Evolutionary conservation across 2,329 filamentous ascomycete species (phyloP), one percentile per base, ranked within the genome.

Genomic region (Paradendryphiella salina): DNA sequence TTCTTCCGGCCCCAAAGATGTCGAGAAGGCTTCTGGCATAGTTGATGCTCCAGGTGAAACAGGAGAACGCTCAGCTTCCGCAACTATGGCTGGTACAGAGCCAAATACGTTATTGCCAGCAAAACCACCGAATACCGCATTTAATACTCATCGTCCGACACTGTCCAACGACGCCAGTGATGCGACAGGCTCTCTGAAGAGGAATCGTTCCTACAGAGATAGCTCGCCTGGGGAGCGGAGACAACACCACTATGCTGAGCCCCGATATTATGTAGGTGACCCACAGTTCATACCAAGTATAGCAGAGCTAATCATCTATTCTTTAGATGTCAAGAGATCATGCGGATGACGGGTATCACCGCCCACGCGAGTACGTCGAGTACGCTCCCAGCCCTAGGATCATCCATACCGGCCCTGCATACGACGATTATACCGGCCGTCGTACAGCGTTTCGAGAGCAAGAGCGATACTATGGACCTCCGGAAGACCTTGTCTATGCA

Each of bases 51-150:
- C 64, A 29, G 60, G 55, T 14, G 44, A 61, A 26, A 42, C 58
- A 10, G 43, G 42, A 11, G 64, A 63, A 14, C 66, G 62, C 26
- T 58, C 66, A 9, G 57, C 53, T 9, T 58, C 63, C 32, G 46
- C 64, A 2, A 55, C 61, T 26, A 29, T 61, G 29, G 61, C 49
- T 7, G 59, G 59, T 5, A 52, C 57, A 33, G 61, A 64, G 58
- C 59, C 57, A 17, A 72, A 66, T 14, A 69, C 70, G 29, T 60
- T 71, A 29, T 69, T 71, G 26, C 71, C 73, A 8, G 46, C 54
- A 4, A 70, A 62, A 46, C 52, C 58, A n/a, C 68, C 61, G 2
- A 75, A 79, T 46, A 75, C 80, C 60, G 79, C 80, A 56, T 80
- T 80, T 63, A 76, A 79, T 61, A 75, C 76, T 26, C 73, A 73